Base-by-base conservation (phyloP, 139 green algal species). In the Chlamydomonas asymmetrica region DNA sequence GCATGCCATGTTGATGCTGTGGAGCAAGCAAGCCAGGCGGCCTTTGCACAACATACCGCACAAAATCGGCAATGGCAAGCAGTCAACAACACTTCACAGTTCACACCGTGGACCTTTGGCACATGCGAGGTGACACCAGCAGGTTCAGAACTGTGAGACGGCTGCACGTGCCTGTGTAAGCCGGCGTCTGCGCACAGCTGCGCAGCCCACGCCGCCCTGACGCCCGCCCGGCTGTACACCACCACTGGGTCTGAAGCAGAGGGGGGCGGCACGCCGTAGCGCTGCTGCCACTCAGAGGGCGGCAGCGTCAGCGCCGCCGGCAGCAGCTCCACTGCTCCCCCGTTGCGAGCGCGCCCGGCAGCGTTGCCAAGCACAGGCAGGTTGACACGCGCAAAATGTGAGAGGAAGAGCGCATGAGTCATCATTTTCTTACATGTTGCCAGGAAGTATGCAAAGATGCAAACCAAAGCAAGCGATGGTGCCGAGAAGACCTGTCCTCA, bases 161-260 rank as follows among this genome's bases (percentile, higher is more conserved):
- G n/a, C 5, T n/a, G 7, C 64, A 8, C 70, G 0, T 57, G 67
- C 70, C 70, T 76, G 7, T 25, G 3, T 8, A 76, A 40, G 5
- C 70, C 70, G 13, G 70, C 70, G 39, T 76, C 70, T 57, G 59
- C 18, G 31, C 70, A 76, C 29, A 76, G 37, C 57, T 76, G 70
- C 70, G 70, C 70, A 38, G 57, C 70, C 70, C 70, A 76, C 10
- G 70, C 70, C n/a, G 70, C 70, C 31, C 70, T 43, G 40, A 56
- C 40, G 5, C 70, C 70, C 39, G 41, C n/a, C 13, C 70, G 70
- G 9, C 29, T 48, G 5, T 45, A 8, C 29, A 60, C 2, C 29
- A 76, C 57, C 52, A 75, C 69, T 29, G 57, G 54, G 22, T 66
- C 69, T 4, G 7, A n/a, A 10, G 16, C 3, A 4, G 31, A 16